Percentiles rank a stretch among this genome's conserved stretches.
These are phyloP conservation scores for Fusarium graminum DNA, from an alignment of 2,329 filamentous ascomycete species.

Conservation along the genomic window DNA sequence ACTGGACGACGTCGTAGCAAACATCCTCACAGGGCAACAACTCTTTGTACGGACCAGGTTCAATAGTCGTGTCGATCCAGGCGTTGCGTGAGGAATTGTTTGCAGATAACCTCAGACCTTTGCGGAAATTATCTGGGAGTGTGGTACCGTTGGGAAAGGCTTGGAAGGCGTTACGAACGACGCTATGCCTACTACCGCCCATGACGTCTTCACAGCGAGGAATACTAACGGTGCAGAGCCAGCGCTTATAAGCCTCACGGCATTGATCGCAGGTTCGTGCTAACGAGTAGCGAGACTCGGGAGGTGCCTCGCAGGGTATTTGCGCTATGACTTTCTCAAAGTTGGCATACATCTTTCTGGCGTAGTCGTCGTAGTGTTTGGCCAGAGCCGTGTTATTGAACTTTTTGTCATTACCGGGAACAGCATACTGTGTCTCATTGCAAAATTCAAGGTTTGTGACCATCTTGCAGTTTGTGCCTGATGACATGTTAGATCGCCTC, in stretches of 20 bases:
- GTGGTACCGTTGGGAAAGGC: constrained; percentile 77
- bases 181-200: constrained; percentile 60
- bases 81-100: constrained; percentile 72
- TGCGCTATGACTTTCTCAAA: constrained; percentile 88
- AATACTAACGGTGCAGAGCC: constrained; percentile 94
- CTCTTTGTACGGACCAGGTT: constrained; percentile 94
- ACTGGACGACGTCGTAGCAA: constrained; percentile 87
- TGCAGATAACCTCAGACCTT: constrained; percentile 41
- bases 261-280: constrained; percentile 82
- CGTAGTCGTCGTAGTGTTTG: constrained; percentile 82
- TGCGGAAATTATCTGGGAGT: constrained; percentile 56
- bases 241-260: constrained; percentile 84
- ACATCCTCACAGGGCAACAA: constrained; percentile 88
- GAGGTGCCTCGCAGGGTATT: constrained; percentile 83
- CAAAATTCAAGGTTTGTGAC: constrained; percentile 92
- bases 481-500: constrained; percentile 15
- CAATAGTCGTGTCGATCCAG: constrained; percentile 77
- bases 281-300: constrained; percentile 83
- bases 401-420: constrained; percentile 80
- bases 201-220: constrained; percentile 91
- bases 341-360: constrained; percentile 75
- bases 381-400: constrained; percentile 74
- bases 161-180: constrained; percentile 76
- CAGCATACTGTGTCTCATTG: constrained; percentile 88
- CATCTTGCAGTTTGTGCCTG: constrained; percentile 85